phyloP scores from a whole-genome alignment of 164 flowering plant species.

The Cinnamomum chago region DNA sequence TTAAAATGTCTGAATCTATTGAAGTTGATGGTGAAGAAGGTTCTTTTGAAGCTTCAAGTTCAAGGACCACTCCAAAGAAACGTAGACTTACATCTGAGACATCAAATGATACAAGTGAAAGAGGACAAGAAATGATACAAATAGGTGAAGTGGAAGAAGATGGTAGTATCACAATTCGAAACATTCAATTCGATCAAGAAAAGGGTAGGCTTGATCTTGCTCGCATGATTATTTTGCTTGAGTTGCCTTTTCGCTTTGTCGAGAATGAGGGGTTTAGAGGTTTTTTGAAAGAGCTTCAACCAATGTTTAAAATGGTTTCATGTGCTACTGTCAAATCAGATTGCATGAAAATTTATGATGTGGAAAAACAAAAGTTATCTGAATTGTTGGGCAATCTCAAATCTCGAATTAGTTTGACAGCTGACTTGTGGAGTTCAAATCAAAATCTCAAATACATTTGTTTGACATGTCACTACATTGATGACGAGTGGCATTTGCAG shows the following conservation, averaged over 20 bases:
- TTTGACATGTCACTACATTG: conserved; percentile 26
- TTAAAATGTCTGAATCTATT: too few species aligned
- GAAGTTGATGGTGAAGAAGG: too few species aligned
- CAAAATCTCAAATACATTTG: conserved; percentile 48
- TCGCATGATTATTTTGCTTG: conserved; percentile 77
- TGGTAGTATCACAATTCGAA: conserved; percentile 31
- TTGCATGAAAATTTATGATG: conserved; percentile 34
- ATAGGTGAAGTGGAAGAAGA: conserved; percentile 9
- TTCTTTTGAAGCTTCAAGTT: too few species aligned
- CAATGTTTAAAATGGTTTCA: conserved; percentile 53
- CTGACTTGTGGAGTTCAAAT: conserved; percentile 56
- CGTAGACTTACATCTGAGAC: conserved; percentile 73
- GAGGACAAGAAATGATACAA: conserved; percentile 24
- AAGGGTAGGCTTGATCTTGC: conserved; percentile 59
- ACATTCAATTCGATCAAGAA: conserved; percentile 52
- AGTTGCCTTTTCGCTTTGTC: conserved; percentile 71
- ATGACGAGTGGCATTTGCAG: too few species aligned
- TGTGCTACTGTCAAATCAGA: conserved; percentile 27
- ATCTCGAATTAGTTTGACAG: conserved; percentile 54
- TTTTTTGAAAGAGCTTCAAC: conserved; percentile 73
- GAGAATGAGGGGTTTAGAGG: conserved; percentile 68
- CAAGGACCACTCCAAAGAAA: not conserved
- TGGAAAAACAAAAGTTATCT: conserved; percentile 61
- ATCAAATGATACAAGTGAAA: conserved; percentile 81
- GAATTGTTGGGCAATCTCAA: conserved; percentile 41